Conservation (phyloP, 768 basidiomycete genomes). For the Lactarius sp. region DNA sequence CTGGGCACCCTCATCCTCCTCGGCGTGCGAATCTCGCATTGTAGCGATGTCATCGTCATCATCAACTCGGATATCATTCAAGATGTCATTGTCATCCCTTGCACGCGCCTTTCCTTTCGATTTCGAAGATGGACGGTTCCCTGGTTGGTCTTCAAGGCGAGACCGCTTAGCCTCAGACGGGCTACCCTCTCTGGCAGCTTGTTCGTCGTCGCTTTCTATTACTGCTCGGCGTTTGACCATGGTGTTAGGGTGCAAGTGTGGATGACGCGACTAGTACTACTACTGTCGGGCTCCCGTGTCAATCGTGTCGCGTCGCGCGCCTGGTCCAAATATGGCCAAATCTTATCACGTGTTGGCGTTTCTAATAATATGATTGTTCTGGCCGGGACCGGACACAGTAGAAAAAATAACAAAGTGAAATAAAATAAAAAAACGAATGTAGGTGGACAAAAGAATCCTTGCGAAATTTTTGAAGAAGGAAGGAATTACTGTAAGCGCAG, state of each 20-base stretch:
- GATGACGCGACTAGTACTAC: background rate
- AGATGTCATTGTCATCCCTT: slow-evolving; percentile 20
- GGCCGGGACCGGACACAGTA: background rate
- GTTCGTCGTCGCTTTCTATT: slow-evolving; percentile 24
- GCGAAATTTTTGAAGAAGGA: too few species aligned
- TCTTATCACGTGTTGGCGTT: background rate
- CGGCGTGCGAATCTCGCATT: slow-evolving; percentile 17
- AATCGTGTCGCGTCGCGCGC: slow-evolving; percentile 6
- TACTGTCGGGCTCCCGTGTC: background rate
- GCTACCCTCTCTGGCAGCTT: background rate
- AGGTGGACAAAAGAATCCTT: background rate
- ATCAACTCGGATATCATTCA: slow-evolving; percentile 22
- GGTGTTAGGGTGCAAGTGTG: background rate
- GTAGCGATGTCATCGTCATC: slow-evolving; percentile 26
- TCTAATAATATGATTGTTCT: background rate
- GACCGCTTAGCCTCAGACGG: slow-evolving; percentile 20
- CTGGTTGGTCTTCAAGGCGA: slow-evolving; percentile 11
- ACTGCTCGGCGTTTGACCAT: slow-evolving; percentile 24
- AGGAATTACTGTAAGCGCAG: too few species aligned
- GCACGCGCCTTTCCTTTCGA: slow-evolving; percentile 18
- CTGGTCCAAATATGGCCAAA: slow-evolving; percentile 4
- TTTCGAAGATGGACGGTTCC: slow-evolving; percentile 8
- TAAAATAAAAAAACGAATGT: background rate
- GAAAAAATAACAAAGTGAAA: background rate
- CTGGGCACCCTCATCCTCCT: slow-evolving; percentile 50